Percentiles rank a stretch among this genome's conserved stretches.
Evolutionary conservation across 495 filamentous ascomycete genomes (phyloP).

Genomic region (Aspergillus avenaceus): DNA sequence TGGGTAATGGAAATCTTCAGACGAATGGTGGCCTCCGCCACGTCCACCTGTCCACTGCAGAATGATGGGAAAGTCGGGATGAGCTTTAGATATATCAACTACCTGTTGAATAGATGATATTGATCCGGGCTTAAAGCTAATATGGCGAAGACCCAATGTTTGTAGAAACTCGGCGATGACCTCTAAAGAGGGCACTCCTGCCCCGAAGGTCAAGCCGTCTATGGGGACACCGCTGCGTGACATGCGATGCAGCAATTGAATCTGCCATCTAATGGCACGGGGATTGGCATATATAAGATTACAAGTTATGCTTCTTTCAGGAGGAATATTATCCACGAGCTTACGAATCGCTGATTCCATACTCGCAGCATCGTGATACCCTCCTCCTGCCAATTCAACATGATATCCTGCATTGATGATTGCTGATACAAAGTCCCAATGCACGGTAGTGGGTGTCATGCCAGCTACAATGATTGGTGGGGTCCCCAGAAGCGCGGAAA

Average conservation of each 20-base stretch:
- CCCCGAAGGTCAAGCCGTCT: conserved; percentile 43
- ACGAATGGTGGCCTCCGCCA: conserved; percentile 50
- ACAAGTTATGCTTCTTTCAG: conserved; percentile 31
- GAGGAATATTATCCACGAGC: conserved; percentile 20
- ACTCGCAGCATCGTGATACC: conserved; percentile 21
- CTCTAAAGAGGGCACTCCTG: conserved; percentile 48
- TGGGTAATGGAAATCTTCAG: conserved; percentile 48
- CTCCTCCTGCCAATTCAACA: conserved; percentile 35
- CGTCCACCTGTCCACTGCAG: conserved; percentile 51
- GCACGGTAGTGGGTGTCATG: conserved; percentile 41
- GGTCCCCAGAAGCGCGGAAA: conserved; percentile 29
- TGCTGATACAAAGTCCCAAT: conserved; percentile 34
- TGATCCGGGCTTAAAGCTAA: conserved; percentile 48
- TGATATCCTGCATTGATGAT: conserved; percentile 40
- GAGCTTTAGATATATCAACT: conserved; percentile 40
- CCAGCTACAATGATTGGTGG: conserved; percentile 41
- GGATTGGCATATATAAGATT: conserved; percentile 41
- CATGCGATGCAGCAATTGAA: conserved; percentile 24
- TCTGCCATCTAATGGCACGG: conserved; percentile 32
- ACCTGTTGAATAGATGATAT: conserved; percentile 42
- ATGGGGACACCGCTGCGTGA: conserved; percentile 24
- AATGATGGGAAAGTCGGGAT: conserved; percentile 44
- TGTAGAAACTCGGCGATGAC: conserved; percentile 43
- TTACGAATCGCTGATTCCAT: conserved; percentile 28
- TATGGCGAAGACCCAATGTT: conserved; percentile 43